phyloP scores from a whole-genome alignment of 306 rosid species.

The Herpetospermum pedunculosum region DNA sequence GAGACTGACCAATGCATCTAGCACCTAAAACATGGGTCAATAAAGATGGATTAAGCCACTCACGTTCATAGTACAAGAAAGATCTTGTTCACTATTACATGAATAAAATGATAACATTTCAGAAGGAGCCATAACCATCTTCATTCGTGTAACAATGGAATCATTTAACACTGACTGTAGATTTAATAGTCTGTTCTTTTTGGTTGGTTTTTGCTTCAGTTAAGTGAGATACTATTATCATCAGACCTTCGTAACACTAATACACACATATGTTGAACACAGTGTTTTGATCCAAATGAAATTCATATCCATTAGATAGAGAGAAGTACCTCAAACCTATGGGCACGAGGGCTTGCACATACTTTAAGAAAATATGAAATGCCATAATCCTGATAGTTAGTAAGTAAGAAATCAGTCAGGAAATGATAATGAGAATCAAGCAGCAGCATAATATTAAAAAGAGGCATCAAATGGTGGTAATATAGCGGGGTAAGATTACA shows the following conservation, averaged over 20 bases:
- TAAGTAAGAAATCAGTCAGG: background rate
- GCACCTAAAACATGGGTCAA: conserved; percentile 37
- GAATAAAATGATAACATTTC: background rate
- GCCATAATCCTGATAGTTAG: conserved; percentile 51
- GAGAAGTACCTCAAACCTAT: conserved; percentile 70
- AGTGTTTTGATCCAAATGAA: conserved; percentile 3
- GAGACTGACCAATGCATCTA: conserved; percentile 78
- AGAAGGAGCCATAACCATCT: background rate
- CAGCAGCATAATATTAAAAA: background rate
- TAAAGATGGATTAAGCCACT: background rate
- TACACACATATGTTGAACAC: background rate
- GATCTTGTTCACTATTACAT: background rate
- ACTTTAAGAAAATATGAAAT: conserved; percentile 29
- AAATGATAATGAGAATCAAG: background rate
- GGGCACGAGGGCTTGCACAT: conserved; percentile 40
- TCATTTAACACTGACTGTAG: background rate
- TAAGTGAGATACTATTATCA: background rate
- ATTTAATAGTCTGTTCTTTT: background rate
- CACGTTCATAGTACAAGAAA: background rate
- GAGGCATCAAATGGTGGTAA: background rate
- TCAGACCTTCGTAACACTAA: background rate
- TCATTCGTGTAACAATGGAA: background rate
- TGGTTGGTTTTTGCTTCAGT: background rate
- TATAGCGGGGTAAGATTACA: background rate
- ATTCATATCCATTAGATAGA: background rate